Evolutionary conservation across 208 protist species (phyloP), one percentile per base, ranked within the genome.

Genomic region (Acanthamoeba healyi): DNA sequence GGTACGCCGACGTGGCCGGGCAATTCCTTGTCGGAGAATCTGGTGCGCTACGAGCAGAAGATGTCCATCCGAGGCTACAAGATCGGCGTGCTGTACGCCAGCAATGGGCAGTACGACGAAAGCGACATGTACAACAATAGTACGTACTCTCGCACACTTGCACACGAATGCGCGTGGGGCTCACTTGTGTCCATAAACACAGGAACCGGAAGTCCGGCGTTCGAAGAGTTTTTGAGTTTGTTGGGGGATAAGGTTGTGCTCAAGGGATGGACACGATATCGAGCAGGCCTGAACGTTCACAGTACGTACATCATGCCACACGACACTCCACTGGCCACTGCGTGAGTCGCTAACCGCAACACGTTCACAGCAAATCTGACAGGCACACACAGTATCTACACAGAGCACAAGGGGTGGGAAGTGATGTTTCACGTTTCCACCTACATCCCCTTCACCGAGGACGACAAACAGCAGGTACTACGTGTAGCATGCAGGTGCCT

Each of bases 191-290:
- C 46, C 40, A 40, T 72, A 17, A 26, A 54, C 34, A 14, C 40
- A 95, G 94, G 54, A 15, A 19, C 34, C 22, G 95, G 95, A 0
- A 95, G 93, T 72, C 51, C 38, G 22, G 84, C 44, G 22, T 96
- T 95, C 34, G 92, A 95, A 26, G 61, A 94, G 58, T 96, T 96
- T 67, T 56, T 96, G 22, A 42, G 56, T 5, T 94, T 95, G n/a
- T 54, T 96, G 22, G 95, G 95, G 9, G 29, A 81, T 29, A 38
- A 86, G 54, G 81, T 96, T 22, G 65, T 94, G 32, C 56, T 96
- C 6, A 1, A 72, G 19, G 77, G 92, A 34, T 96, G 95, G 95
- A 32, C 58, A 67, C n/a, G 9, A 22, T 32, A 6, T 4, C 58
- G 24, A 3, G 24, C 24, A 7, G 5, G 7, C 58, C 6, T 38